Percentiles rank a stretch among this genome's conserved stretches.
Evolutionary conservation across 2,329 filamentous ascomycete species (phyloP).

Genomic region (Celoporthe dispersa): DNA sequence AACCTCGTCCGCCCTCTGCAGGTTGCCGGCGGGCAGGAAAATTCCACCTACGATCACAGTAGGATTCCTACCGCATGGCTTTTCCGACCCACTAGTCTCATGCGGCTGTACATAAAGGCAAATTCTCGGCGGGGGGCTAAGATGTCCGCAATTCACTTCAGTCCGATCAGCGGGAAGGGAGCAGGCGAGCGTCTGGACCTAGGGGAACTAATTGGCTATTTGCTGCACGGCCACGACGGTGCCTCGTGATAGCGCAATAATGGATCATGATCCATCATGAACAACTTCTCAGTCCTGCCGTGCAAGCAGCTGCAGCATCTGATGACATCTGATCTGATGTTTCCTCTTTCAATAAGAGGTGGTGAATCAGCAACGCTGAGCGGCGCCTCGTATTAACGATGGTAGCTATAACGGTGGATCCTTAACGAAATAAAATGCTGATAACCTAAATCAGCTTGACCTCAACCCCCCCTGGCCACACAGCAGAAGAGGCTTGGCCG

Average conservation of each 20-base stretch:
- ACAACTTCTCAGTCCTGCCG: not conserved
- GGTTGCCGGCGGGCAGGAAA: not conserved
- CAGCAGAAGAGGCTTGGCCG: slow-evolving; percentile 16
- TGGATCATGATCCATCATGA: not conserved
- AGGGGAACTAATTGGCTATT: not conserved
- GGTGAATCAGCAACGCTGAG: not conserved
- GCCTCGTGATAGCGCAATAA: not conserved
- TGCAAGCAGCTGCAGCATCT: not conserved
- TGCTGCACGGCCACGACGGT: not conserved
- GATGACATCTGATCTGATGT: slow-evolving; percentile 2
- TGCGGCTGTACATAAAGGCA: not conserved
- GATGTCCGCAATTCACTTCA: not conserved
- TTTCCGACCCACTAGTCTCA: not conserved
- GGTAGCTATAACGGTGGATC: slow-evolving; percentile 17
- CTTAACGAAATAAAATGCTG: slow-evolving; percentile 13
- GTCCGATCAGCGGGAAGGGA: not conserved
- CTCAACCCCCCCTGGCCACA: slow-evolving; percentile 11
- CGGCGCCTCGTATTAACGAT: not conserved
- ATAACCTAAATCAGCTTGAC: slow-evolving; percentile 19
- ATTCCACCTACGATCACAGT: not conserved
- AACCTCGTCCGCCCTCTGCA: not conserved
- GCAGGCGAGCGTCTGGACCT: not conserved
- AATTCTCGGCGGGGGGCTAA: no score
- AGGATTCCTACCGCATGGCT: not conserved
- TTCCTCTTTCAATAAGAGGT: no score